Conservation (phyloP, 306 rosid species). For the Astragalus glycyphyllos region DNA sequence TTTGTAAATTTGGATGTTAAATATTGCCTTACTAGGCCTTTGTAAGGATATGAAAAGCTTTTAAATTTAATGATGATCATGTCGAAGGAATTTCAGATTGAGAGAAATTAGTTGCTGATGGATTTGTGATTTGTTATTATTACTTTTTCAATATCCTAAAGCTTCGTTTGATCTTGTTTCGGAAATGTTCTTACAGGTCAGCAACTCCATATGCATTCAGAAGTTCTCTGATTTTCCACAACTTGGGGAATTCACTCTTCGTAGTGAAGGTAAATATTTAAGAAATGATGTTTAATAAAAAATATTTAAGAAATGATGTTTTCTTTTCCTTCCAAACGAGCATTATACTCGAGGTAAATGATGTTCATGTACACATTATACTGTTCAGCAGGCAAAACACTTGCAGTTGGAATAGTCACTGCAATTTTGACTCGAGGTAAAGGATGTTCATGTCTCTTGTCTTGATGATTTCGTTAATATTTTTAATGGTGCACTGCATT, state of each 20-base stretch:
- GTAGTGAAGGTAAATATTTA: conserved; percentile 76
- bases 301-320: conserved; percentile 17
- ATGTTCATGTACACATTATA: too few relatives aligned
- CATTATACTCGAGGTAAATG: too few relatives aligned
- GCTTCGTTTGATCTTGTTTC: neutral
- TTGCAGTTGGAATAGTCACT: conserved; percentile 88
- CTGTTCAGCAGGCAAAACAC: conserved; percentile 74
- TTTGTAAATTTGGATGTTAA: conserved; percentile 1
- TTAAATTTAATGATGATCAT: neutral
- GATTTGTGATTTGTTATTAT: neutral
- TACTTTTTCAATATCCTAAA: neutral
- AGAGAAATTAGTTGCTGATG: neutral
- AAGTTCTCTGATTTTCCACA: conserved; percentile 77
- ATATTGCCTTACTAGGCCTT: neutral
- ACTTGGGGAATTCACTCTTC: conserved; percentile 97
- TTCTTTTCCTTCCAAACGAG: neutral
- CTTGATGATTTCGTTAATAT: too few relatives aligned
- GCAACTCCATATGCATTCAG: conserved; percentile 73
- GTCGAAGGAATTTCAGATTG: neutral
- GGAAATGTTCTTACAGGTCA: conserved; percentile 58
- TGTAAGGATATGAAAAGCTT: neutral
- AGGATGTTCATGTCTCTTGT: too few relatives aligned
- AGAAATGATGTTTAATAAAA: conserved; percentile 27
- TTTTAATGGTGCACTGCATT: too few relatives aligned
- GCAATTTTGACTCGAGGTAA: conserved; percentile 83